Percentiles rank a stretch among this genome's conserved stretches.
Conservation (phyloP, 2,329 filamentous ascomycete species). For the Colletotrichum paranaense region DNA sequence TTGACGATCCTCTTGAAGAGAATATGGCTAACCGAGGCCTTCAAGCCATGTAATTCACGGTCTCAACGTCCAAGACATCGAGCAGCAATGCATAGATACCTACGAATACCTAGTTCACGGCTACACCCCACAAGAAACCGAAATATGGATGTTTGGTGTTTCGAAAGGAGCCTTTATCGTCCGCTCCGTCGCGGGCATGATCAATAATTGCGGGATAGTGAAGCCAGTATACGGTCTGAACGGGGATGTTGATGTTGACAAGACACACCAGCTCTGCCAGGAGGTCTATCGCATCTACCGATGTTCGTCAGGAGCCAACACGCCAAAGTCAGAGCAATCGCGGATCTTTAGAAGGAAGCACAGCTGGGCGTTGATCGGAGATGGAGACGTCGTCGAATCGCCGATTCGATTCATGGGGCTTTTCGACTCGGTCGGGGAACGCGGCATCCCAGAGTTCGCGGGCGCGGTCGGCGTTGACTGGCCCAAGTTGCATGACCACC, state of each 20-base stretch:
- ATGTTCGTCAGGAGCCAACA: constrained; percentile 33
- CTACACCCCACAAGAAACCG: constrained; percentile 21
- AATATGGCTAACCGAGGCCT: background rate
- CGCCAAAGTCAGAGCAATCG: constrained; percentile 35
- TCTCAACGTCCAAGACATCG: constrained; percentile 24
- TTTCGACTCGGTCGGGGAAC: constrained; percentile 40
- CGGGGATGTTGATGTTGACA: constrained; percentile 14
- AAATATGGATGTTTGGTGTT: constrained; percentile 43
- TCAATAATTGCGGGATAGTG: constrained; percentile 45
- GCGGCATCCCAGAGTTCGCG: constrained; percentile 37
- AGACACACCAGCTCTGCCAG: constrained; percentile 32
- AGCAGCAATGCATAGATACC: constrained; percentile 34
- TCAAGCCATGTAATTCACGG: constrained; percentile 11
- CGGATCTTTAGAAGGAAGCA: constrained; percentile 31
- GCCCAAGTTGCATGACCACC: constrained; percentile 41
- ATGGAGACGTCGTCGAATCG: constrained; percentile 27
- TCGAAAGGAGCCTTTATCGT: constrained; percentile 42
- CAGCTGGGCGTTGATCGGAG: constrained; percentile 32
- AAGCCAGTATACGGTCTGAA: constrained; percentile 19
- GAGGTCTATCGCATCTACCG: constrained; percentile 41
- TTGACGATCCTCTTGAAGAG: background rate
- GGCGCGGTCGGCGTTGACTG: constrained; percentile 39
- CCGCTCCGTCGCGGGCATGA: constrained; percentile 41
- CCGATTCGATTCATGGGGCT: constrained; percentile 40
- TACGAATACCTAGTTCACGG: constrained; percentile 35